Base-by-base conservation (phyloP, 1,139 yeast species). In the Chernovozyma sophiae-reginae region DNA sequence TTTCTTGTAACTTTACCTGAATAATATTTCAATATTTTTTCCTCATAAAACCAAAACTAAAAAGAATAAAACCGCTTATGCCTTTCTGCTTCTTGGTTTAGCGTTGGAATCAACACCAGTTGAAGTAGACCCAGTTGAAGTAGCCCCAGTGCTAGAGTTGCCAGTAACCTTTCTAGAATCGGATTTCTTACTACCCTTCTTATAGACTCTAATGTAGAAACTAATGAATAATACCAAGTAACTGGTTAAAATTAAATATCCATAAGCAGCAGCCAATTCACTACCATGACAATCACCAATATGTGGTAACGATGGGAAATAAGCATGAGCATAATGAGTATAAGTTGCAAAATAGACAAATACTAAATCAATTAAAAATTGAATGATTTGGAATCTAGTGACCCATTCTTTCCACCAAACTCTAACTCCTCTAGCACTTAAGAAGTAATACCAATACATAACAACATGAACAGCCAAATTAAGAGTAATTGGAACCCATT, bases 351-450 rank as follows among this genome's bases (percentile, higher is more conserved):
- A 86, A 72, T 89, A 90, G 48, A 90, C 95, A 58, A 89, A 89
- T 32, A 76, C 79, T 58, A 92, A 77, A 62, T 92, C 98, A 55
- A 92, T 74, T 54, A 92, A 71, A 56, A 92, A 92, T 69, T 92
- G 98, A 53, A 86, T 77, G 65, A 92, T 92, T 72, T 92, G 98
- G 75, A 86, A 81, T 50, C 96, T 78, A 36, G 98, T 92, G 51
- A 92, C 97, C 97, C 97, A 92, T 68, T 90, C 96, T 68, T 92
- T 92, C 98, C 98, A 92, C 97, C 97, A 90, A 42, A 92, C 97
- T 53, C 92, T 81, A 58, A 90, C 86, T 43, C 96, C 96, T 62
- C 96, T 78, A 14, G 97, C 87, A 49, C 92, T 77, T 55, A 92
- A 73, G 77, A 89, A 90, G 74, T 92, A 92, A 77, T 92, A 92